phyloP scores from a whole-genome alignment of 2,329 filamentous ascomycete species.

The Epichloe brachyelytri region DNA sequence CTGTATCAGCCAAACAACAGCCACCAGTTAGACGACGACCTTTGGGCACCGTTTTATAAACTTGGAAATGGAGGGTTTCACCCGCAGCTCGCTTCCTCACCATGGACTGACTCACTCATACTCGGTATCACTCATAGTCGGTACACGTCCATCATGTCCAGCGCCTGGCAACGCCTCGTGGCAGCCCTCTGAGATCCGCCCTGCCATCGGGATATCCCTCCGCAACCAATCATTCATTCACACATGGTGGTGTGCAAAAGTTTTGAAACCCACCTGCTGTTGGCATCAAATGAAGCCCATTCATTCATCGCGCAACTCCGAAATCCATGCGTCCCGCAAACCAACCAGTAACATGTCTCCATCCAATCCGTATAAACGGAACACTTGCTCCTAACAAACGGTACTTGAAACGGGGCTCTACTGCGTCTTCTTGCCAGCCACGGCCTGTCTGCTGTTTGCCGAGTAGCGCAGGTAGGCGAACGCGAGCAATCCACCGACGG shows the following conservation, averaged over 20 bases:
- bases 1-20: too few relatives aligned
- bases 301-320: too few relatives aligned
- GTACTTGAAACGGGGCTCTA: neutral
- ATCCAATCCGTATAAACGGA: too few relatives aligned
- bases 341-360: too few relatives aligned
- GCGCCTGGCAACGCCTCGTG: slow-evolving; percentile 13
- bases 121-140: too few relatives aligned
- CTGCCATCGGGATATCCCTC: slow-evolving; percentile 30
- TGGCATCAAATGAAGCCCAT: neutral
- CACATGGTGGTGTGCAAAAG: too few relatives aligned
- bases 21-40: too few relatives aligned
- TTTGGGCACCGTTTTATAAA: too few relatives aligned
- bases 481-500: slow-evolving; percentile 19
- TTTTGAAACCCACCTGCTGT: slow-evolving; percentile 16
- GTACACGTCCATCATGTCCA: neutral
- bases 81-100: neutral
- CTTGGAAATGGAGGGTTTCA: too few relatives aligned
- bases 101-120: neutral
- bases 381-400: too few relatives aligned
- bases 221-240: slow-evolving; percentile 21
- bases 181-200: slow-evolving; percentile 23
- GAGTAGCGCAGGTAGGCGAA: slow-evolving; percentile 23
- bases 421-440: slow-evolving; percentile 19
- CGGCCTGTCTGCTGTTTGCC: slow-evolving; percentile 16
- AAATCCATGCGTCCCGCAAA: too few relatives aligned